Percentiles rank a stretch among this genome's conserved stretches.
phyloP scores from a whole-genome alignment of 805 yeast species.

The Phaffomyces opuntiae region DNA sequence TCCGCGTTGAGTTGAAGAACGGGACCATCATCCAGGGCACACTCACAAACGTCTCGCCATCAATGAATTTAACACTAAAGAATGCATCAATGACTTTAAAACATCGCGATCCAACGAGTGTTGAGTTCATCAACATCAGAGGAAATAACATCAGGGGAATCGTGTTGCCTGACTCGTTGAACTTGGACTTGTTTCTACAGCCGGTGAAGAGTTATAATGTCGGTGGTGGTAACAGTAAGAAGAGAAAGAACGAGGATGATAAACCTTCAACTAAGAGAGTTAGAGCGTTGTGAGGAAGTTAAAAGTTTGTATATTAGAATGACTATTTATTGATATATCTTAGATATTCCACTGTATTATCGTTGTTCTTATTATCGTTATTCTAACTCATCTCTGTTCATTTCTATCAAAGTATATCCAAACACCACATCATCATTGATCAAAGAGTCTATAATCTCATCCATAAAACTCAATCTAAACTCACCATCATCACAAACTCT shows the following conservation, averaged over 20 bases:
- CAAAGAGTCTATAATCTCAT: slow-evolving; percentile 65
- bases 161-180: slow-evolving; percentile 77
- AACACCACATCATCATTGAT: slow-evolving; percentile 52
- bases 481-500: slow-evolving; percentile 35
- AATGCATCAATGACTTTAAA: slow-evolving; percentile 74
- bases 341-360: too few species aligned
- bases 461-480: slow-evolving; percentile 49
- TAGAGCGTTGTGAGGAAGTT: slow-evolving; percentile 22
- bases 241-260: slow-evolving; percentile 20
- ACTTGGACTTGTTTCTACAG: slow-evolving; percentile 56
- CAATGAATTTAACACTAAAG: slow-evolving; percentile 81
- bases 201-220: not conserved
- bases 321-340: not conserved
- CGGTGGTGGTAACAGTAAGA: slow-evolving; percentile 8
- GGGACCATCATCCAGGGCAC: slow-evolving; percentile 86
- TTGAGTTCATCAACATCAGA: slow-evolving; percentile 78
- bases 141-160: slow-evolving; percentile 86
- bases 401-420: slow-evolving; percentile 67
- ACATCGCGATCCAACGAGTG: slow-evolving; percentile 57
- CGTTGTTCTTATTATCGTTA: too few species aligned
- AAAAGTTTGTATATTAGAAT: too few species aligned
- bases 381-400: slow-evolving; percentile 6
- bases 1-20: slow-evolving; percentile 85
- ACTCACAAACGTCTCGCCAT: slow-evolving; percentile 75
- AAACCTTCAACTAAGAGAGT: slow-evolving; percentile 22